Base-by-base conservation (phyloP, 2,329 filamentous ascomycete species). In the Sordariomycetes sp. region DNA sequence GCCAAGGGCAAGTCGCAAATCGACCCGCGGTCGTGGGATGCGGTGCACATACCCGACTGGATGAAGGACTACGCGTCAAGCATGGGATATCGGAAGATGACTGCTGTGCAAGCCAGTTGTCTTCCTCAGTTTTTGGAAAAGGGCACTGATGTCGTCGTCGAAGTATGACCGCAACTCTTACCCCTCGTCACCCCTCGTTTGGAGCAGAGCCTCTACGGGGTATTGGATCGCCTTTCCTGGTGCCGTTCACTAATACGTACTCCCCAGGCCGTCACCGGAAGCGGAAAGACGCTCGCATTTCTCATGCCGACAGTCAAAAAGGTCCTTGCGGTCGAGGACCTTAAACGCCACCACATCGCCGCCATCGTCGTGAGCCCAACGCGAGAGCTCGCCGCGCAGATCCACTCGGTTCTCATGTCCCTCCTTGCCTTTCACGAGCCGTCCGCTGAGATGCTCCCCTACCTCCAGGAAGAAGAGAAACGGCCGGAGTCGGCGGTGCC, bases 331-430 rank as follows among this genome's bases (percentile, higher is more conserved):
- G 73, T 89, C 32, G 85, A 90, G 60, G 88, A 92, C 60, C 84
- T 90, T 36, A 95, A 94, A 71, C 90, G 87, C 66, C 87, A 96
- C 69, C 89, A 97, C 68, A 81, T 99, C 59, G 89, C 86, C 59
- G 90, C 88, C 62, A 94, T 99, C 61, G 85, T 99, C 64, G 85
- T 99, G 60, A 92, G 91, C 17, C 94, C 94, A 1, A 99, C 72
- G 0, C 84, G 94, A 70, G 94, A 99, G 72, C 78, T 99, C 55
- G 92, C 94, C 1, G 84, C 83, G 1, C 94, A 99, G 69, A 97
- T 97, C 57, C 82, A 95, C 66, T 80, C 85, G 54, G 90, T 96
- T 1, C 77, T 96, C 5, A 67, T 82, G 1, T 87, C 84, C 0
- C 73, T 99, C 28, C 74, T 97, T 36, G 81, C 84, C 36, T 97